Evolutionary conservation across 2,329 filamentous ascomycete genomes (phyloP).

Genomic region (Sporothrix variecibatus): DNA sequence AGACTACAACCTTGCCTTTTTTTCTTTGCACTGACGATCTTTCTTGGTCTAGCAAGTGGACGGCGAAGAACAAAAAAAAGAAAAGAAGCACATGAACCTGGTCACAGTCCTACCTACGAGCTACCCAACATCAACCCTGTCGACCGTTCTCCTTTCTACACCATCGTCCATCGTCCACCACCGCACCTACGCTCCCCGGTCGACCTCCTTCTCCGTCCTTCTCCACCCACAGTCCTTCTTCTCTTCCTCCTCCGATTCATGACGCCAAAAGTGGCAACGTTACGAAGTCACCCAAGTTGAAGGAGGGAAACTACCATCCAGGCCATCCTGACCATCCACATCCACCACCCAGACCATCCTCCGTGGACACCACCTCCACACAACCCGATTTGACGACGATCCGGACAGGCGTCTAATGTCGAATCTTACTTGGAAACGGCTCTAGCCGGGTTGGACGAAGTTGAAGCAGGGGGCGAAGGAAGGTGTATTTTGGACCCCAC

Average conservation of each 20-base stretch:
- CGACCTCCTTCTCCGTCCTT: background rate
- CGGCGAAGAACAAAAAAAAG: background rate
- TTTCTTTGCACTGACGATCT: background rate
- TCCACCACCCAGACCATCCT: background rate
- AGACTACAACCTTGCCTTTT: background rate
- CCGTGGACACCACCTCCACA: background rate
- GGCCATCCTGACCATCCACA: background rate
- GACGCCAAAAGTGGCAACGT: slow-evolving; percentile 19
- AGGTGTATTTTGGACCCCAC: too few species aligned
- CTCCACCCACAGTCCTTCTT: background rate
- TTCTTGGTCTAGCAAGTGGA: background rate
- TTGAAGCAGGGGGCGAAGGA: background rate
- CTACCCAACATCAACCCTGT: background rate
- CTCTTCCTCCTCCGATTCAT: background rate
- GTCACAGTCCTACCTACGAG: background rate
- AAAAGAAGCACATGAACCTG: background rate
- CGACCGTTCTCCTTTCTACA: background rate
- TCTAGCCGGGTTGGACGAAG: slow-evolving; percentile 14
- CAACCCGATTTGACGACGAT: background rate
- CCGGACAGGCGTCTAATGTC: background rate
- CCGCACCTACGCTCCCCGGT: background rate
- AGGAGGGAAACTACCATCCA: background rate
- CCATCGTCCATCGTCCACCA: background rate
- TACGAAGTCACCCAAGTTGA: background rate
- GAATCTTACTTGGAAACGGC: slow-evolving; percentile 14